phyloP scores from a whole-genome alignment of 257 asterid genomes.

The Handroanthus guayacan region DNA sequence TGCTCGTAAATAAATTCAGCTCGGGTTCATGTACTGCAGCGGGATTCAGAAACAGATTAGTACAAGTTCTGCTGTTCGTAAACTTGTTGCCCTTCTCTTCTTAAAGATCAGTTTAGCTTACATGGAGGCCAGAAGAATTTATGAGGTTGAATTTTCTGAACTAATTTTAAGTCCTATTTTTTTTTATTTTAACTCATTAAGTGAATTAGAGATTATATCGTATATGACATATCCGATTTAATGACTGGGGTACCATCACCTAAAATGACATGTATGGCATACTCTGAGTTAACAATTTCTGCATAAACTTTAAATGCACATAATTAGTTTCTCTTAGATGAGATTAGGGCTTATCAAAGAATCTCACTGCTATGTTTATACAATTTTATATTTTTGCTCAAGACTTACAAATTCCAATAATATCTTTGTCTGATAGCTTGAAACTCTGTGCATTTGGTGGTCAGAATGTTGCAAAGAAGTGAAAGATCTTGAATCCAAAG shows the following conservation, averaged over 20 bases:
- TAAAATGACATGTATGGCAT: not conserved
- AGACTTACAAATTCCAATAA: not conserved
- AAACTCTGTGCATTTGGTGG: not conserved
- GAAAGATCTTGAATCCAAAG: not conserved
- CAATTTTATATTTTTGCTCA: not conserved
- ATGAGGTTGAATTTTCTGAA: conserved; percentile 62
- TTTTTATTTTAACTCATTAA: not conserved
- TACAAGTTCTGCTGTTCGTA: conserved; percentile 67
- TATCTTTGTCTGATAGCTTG: not conserved
- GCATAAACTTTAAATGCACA: conserved; percentile 1
- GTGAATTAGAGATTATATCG: not conserved
- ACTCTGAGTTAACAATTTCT: not conserved
- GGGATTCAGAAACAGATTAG: conserved; percentile 86
- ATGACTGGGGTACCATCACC: not conserved
- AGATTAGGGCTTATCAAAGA: not conserved
- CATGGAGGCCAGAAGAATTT: conserved; percentile 87
- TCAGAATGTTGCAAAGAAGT: not conserved
- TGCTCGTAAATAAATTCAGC: conserved; percentile 16
- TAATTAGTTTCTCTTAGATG: not conserved
- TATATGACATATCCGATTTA: not conserved
- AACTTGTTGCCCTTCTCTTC: conserved; percentile 68
- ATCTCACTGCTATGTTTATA: not conserved
- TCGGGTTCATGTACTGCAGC: conserved; percentile 50
- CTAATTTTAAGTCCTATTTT: conserved; percentile 3
- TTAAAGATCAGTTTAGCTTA: conserved; percentile 76